Evolutionary conservation across 2,329 filamentous ascomycete species (phyloP).

Genomic region (Neodidymelliopsis sp.): DNA sequence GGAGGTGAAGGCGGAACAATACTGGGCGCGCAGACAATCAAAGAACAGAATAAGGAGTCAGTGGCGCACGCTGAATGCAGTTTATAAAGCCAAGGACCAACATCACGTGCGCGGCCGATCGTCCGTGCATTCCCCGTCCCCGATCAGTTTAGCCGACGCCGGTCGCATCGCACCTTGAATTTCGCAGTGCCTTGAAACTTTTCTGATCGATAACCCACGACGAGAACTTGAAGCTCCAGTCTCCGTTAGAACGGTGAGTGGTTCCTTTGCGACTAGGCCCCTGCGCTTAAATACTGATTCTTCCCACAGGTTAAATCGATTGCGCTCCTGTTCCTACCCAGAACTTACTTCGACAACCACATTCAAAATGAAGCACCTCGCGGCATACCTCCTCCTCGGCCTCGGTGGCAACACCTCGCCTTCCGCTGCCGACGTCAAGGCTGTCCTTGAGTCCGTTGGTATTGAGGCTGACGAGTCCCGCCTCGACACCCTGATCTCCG

Average conservation of each 20-base stretch:
- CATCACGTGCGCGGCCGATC: conserved; percentile 21
- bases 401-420: conserved; percentile 92
- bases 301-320: conserved; percentile 74
- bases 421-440: conserved; percentile 79
- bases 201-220: conserved; percentile 40
- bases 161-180: conserved; percentile 17
- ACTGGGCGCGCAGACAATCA: conserved; percentile 28
- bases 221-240: conserved; percentile 97
- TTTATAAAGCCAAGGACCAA: conserved; percentile 30
- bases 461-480: conserved; percentile 90
- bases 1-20: conserved; percentile 25
- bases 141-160: conserved; percentile 17
- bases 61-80: conserved; percentile 31
- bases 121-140: conserved; percentile 2
- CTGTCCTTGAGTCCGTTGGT: conserved; percentile 90
- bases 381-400: conserved; percentile 96
- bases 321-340: conserved; percentile 81
- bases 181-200: conserved; percentile 35
- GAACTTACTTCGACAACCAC: conserved; percentile 61
- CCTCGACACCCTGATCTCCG: conserved; percentile 82
- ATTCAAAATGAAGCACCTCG: conserved; percentile 98
- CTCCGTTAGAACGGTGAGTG: conserved; percentile 90
- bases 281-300: conserved; percentile 21
- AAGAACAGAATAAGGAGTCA: conserved; percentile 26
- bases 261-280: conserved; percentile 17